Percentiles rank a stretch among this genome's conserved stretches.
phyloP scores from a whole-genome alignment of 2,329 filamentous ascomycete genomes.

The Aspergillus sp. region DNA sequence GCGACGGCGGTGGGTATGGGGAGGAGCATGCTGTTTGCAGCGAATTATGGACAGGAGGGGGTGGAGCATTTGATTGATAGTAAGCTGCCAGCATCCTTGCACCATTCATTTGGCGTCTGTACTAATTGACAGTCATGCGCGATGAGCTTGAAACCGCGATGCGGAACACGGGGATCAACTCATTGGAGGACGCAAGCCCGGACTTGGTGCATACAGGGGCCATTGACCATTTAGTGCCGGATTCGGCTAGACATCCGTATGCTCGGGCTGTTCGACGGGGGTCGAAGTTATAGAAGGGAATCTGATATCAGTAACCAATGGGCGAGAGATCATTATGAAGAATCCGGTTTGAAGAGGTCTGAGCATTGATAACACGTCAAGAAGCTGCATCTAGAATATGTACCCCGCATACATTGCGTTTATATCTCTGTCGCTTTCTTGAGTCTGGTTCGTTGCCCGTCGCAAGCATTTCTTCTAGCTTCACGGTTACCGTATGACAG shows the following conservation, averaged over 20 bases:
- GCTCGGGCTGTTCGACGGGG: constrained; percentile 24
- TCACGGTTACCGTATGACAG: no score
- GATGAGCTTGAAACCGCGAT: constrained; percentile 44
- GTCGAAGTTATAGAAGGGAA: no score
- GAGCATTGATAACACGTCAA: no score
- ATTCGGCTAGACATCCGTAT: constrained; percentile 35
- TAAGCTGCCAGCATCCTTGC: constrained; percentile 29
- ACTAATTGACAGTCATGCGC: constrained; percentile 22
- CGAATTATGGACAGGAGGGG: constrained; percentile 48
- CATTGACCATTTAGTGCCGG: constrained; percentile 44
- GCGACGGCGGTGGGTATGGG: constrained; percentile 49
- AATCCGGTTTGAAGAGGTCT: no score
- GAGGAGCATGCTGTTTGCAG: constrained; percentile 45
- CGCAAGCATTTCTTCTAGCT: no score
- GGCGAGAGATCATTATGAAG: no score
- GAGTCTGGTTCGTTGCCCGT: no score
- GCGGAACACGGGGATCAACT: constrained; percentile 41
- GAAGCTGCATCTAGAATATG: no score
- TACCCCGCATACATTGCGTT: no score
- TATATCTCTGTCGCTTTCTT: no score
- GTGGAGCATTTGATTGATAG: constrained; percentile 49
- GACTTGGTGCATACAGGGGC: constrained; percentile 42
- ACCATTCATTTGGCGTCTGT: not conserved
- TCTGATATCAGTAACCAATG: no score
- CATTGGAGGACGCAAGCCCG: constrained; percentile 36